Evolutionary conservation across 1,139 yeast genomes (phyloP), one percentile per base, ranked within the genome.

Genomic region (Zygotorulaspora mrakii): DNA sequence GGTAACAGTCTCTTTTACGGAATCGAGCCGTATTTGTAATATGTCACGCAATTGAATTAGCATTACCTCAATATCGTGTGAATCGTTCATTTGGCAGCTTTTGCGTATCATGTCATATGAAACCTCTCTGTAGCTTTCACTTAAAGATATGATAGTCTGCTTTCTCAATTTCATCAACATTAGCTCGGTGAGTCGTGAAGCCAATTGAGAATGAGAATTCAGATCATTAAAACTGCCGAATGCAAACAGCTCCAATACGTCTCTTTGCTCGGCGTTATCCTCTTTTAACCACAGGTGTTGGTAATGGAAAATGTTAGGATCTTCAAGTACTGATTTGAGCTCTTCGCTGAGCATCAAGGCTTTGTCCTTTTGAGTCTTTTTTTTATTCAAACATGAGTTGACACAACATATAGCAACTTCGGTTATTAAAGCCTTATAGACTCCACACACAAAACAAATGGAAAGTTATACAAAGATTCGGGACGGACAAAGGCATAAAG

Each of bases 171-270:
- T 59, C 14, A 27, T 33, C 24, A 48, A 14, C 54, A 51, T 48
- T 3, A 7, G n/a, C 4, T 33, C 11, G 4, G 47, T 45, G 16
- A 51, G 14, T 2, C 12, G 21, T 13, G 34, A 26, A 9, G 16
- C 29, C 12, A 31, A 17, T 5, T 36, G 39, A 4, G 45, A 26
- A 16, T 36, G 39, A 4, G 45, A 26, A 16, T 28, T 16, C 21
- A 28, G 17, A 35, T 58, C 58, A 10, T 39, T 32, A 4, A 56
- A 33, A 3, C 46, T 47, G 9, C 63, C 63, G 42, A 58, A 59
- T 17, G 57, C 36, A 28, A 54, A 54, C 17, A 59, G 35, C 25
- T 59, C 62, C 12, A 54, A 41, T 9, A 52, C 12, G 8, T 35
- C 21, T 9, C 40, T 40, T 23, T 46, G 45, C 4, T 27, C 18